Evolutionary conservation across 495 filamentous ascomycete species (phyloP).

Genomic region (Aspergillus cavernicola): DNA sequence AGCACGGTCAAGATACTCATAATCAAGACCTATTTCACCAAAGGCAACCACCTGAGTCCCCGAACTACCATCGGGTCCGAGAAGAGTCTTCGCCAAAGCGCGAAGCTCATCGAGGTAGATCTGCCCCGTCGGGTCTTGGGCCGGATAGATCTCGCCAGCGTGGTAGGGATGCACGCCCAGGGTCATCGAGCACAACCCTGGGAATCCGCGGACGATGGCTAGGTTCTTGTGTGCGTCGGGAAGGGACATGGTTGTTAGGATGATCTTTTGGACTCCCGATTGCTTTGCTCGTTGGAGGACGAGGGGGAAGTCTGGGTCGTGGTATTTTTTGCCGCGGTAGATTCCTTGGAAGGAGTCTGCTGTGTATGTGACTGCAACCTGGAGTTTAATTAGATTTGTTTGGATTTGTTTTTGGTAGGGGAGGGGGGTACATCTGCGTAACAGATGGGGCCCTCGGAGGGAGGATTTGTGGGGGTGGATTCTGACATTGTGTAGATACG

Average conservation of each 20-base stretch:
- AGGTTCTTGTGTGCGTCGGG: conserved; percentile 20
- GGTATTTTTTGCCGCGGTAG: conserved; percentile 31
- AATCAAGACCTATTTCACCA: conserved; percentile 32
- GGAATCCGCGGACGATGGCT: conserved; percentile 15
- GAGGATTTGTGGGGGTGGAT: background rate
- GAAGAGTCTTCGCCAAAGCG: conserved; percentile 12
- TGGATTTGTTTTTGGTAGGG: background rate
- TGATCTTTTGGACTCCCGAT: conserved; percentile 22
- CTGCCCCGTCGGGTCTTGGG: background rate
- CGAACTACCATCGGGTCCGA: background rate
- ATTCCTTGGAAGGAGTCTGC: conserved; percentile 33
- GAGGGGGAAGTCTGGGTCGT: conserved; percentile 23
- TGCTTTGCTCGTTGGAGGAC: conserved; percentile 24
- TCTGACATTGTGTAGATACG: background rate
- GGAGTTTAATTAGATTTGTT: background rate
- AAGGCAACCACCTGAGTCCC: conserved; percentile 25
- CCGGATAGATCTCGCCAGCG: conserved; percentile 22
- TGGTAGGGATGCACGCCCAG: conserved; percentile 33
- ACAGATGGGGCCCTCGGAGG: too few relatives aligned
- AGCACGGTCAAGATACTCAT: conserved; percentile 26
- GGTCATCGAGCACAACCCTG: conserved; percentile 28
- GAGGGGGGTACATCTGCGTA: background rate
- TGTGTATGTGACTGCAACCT: conserved; percentile 31
- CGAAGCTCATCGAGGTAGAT: conserved; percentile 12
- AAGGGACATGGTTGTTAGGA: conserved; percentile 29